A percentile compares a stretch with the other conserved stretches of the same genome.
Conservation (phyloP, 352 stramenopile genomes). For the Peronospora farinosa region DNA sequence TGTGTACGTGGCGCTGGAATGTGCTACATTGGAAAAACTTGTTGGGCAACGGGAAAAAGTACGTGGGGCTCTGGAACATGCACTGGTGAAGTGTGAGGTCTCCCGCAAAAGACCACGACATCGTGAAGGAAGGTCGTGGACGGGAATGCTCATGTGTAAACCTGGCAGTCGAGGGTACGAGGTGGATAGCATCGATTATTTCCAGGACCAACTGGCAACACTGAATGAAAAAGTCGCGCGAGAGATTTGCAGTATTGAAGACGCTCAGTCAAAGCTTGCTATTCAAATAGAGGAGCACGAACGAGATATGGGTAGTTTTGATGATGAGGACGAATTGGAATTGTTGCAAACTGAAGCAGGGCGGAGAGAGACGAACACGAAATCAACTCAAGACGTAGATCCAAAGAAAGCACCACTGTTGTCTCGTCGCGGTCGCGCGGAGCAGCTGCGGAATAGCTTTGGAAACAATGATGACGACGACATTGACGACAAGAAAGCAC, state of each 20-base stretch:
- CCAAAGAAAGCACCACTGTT: conserved; percentile 16
- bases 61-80: conserved; percentile 48
- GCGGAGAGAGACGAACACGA: conserved; percentile 9
- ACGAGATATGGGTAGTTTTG: conserved; percentile 17
- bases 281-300: conserved; percentile 33
- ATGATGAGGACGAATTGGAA: conserved; percentile 17
- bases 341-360: conserved; percentile 11
- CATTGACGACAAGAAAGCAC: conserved; percentile 31
- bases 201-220: conserved; percentile 43
- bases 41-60: conserved; percentile 45
- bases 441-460: conserved; percentile 20
- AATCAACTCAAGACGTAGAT: conserved; percentile 14
- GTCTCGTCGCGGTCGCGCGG: conserved; percentile 6
- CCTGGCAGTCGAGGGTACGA: conserved; percentile 27
- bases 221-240: conserved; percentile 53
- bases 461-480: conserved; percentile 20
- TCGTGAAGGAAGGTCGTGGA: conserved; percentile 42
- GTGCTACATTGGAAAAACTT: conserved; percentile 43
- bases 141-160: conserved; percentile 35
- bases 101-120: conserved; percentile 38
- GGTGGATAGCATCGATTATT: conserved; percentile 63
- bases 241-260: conserved; percentile 61
- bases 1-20: conserved; percentile 72
- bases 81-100: conserved; percentile 41
- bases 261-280: conserved; percentile 45